Conservation (phyloP, 2,329 filamentous ascomycete species). For the Aspergillus caelatus region DNA sequence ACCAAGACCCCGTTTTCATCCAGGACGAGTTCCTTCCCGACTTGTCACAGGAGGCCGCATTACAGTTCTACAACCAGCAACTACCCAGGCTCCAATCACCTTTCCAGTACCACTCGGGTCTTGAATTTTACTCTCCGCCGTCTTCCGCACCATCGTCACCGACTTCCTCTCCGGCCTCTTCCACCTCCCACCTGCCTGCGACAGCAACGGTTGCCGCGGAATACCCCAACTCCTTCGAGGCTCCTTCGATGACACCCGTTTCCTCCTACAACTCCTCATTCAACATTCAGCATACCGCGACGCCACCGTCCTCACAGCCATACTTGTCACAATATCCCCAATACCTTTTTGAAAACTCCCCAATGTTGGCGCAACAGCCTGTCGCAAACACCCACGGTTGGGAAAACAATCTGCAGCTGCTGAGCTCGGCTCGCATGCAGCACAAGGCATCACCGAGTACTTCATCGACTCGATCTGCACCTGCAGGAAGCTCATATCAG, state of each 20-base stretch:
- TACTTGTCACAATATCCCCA: conserved; percentile 35
- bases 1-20: conserved; percentile 38
- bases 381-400: conserved; percentile 38
- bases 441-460: conserved; percentile 45
- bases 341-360: conserved; percentile 29
- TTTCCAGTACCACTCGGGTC: conserved; percentile 34
- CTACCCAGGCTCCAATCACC: conserved; percentile 35
- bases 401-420: conserved; percentile 39
- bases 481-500: conserved; percentile 45
- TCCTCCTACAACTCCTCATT: conserved; percentile 43
- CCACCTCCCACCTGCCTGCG: conserved; percentile 34
- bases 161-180: conserved; percentile 37
- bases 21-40: conserved; percentile 43
- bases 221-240: conserved; percentile 35
- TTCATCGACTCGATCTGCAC: conserved; percentile 44
- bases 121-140: conserved; percentile 38
- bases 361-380: conserved; percentile 46
- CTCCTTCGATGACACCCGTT: conserved; percentile 44
- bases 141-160: conserved; percentile 41
- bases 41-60: conserved; percentile 28
- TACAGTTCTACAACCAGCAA: conserved; percentile 28
- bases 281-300: conserved; percentile 35
- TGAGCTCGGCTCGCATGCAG: conserved; percentile 38
- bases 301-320: conserved; percentile 34
- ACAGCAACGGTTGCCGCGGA: conserved; percentile 29